Base-by-base conservation (phyloP, 768 basidiomycete genomes). In the Boletus patriciae region DNA sequence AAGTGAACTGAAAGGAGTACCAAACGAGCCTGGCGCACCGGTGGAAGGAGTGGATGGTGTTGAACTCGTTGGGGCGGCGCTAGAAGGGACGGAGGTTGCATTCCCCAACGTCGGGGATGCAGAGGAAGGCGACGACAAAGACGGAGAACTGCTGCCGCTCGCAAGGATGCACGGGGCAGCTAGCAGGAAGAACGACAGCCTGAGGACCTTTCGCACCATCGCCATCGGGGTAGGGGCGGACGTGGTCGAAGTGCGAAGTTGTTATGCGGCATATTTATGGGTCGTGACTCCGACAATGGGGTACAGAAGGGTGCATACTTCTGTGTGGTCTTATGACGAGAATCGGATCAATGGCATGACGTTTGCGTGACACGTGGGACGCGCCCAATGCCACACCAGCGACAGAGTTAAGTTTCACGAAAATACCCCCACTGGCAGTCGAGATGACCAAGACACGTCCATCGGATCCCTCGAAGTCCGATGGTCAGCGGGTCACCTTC, bases 181-280 rank as follows among this genome's bases (percentile, higher is more conserved):
- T 0, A 70, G 47, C 27, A 71, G 49, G 34, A 70, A 47, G 16
- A 59, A 54, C 19, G 46, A 58, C 41, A 67, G 25, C 19, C 42
- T 34, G 47, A 57, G 43, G 11, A 58, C 15, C 9, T n/a, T 61
- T 10, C n/a, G 52, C 27, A 27, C 58, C 71, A 70, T 72, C 38
- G 36, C 23, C 12, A 6, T 21, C 54, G 31, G 46, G 5, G n/a
- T 4, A 47, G 59, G 49, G 45, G 9, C 37, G 3, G 16, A 13
- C 16, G n/a, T n/a, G 19, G 41, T 48, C 12, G 7, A 51, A 38
- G 8, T 21, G 31, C 29, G 19, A 29, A 29, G 19, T 21, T 15
- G 9, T 25, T 18, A 27, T 29, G 12, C 0, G 5, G 23, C 15
- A 29, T 52, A 52, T 63, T 59, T 63, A 62, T 50, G 31, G 43